These are phyloP conservation scores for Teunomyces barrocoloradensis DNA, from an alignment of 805 yeast genomes.

Conservation along the genomic window DNA sequence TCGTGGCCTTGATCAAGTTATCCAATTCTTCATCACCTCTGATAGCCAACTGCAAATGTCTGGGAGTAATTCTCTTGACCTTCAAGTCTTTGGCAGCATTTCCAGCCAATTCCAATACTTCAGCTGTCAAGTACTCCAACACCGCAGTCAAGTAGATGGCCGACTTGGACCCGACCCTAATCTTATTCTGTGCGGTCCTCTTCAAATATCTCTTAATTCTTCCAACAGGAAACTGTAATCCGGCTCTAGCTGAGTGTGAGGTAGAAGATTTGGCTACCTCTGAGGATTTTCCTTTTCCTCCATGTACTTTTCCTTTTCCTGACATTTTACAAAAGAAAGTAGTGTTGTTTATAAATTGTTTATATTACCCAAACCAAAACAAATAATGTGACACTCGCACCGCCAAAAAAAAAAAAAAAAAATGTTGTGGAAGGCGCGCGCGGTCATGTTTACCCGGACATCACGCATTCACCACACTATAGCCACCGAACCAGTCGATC, in stretches of 20 bases:
- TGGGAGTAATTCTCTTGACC: constrained; percentile 32
- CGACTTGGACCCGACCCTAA: constrained; percentile 79
- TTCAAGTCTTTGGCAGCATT: constrained; percentile 33
- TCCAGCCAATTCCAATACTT: constrained; percentile 32
- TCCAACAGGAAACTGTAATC: constrained; percentile 96
- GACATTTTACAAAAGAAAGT: constrained; percentile 53
- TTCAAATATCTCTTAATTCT: constrained; percentile 96
- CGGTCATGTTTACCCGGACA: constrained; percentile 2
- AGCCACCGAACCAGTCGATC: constrained; percentile 35
- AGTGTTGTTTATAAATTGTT: constrained; percentile 2
- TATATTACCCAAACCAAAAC: constrained; percentile 6
- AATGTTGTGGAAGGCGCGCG: background rate
- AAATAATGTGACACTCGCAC: constrained; percentile 1
- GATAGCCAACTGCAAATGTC: constrained; percentile 32
- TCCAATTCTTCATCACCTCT: constrained; percentile 33
- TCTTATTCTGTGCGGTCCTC: constrained; percentile 79
- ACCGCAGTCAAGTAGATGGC: constrained; percentile 54
- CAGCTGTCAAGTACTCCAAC: constrained; percentile 30
- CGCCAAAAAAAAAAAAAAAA: background rate
- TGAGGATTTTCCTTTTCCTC: constrained; percentile 95
- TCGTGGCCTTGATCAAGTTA: constrained; percentile 32
- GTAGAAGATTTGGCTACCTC: constrained; percentile 66
- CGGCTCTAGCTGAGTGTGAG: constrained; percentile 93
- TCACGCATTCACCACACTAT: constrained; percentile 34
- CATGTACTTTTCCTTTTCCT: constrained; percentile 83